phyloP scores from a whole-genome alignment of 768 basidiomycete genomes.

The Hericium erinaceus region DNA sequence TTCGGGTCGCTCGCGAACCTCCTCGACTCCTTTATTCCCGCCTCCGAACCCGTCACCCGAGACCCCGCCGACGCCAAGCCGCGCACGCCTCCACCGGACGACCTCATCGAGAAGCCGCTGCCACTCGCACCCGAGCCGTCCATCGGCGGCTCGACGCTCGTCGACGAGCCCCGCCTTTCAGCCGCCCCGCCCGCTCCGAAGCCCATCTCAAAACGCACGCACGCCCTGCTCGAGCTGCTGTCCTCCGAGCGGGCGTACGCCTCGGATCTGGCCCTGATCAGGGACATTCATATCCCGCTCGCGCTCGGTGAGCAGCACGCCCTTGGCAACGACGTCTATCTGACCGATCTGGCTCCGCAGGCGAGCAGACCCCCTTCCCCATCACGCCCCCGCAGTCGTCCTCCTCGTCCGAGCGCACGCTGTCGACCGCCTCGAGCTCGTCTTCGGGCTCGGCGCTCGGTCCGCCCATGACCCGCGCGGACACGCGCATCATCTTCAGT shows the following conservation, averaged over 20 bases:
- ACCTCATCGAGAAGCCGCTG: conserved; percentile 19
- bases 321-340: neutral
- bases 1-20: conserved; percentile 19
- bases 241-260: conserved; percentile 77
- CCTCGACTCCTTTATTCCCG: conserved; percentile 2
- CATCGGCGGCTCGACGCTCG: conserved; percentile 8
- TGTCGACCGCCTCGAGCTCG: conserved; percentile 43
- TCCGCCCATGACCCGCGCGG: conserved; percentile 64
- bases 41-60: conserved; percentile 6
- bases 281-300: conserved; percentile 70
- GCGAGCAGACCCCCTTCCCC: conserved; percentile 32
- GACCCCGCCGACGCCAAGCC: conserved; percentile 1
- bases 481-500: conserved; percentile 63
- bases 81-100: conserved; percentile 20
- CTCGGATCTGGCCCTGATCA: conserved; percentile 71
- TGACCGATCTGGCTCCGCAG: conserved; percentile 16
- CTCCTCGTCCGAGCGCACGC: conserved; percentile 40
- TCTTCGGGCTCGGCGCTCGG: conserved; percentile 22
- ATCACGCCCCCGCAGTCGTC: conserved; percentile 25
- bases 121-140: conserved; percentile 22
- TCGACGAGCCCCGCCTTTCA: conserved; percentile 9
- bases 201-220: conserved; percentile 55
- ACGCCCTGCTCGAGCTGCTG: conserved; percentile 70
- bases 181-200: neutral
- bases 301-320: conserved; percentile 50